Conservation (phyloP, 2,329 filamentous ascomycete species). For the Sclerotiophoma versabilis region DNA sequence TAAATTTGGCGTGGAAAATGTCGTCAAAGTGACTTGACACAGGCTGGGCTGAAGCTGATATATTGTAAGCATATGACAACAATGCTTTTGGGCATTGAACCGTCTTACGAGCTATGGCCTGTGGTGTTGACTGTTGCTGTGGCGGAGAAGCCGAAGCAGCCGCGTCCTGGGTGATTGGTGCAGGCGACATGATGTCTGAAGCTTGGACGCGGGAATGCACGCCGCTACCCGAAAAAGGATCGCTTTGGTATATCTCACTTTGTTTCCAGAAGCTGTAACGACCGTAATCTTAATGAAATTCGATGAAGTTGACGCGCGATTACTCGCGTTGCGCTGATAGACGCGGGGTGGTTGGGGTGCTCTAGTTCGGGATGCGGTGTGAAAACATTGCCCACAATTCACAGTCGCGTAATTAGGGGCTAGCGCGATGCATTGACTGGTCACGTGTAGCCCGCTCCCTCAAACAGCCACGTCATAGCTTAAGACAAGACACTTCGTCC, state of each 20-base stretch:
- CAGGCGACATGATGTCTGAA: constrained; percentile 44
- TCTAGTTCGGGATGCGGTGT: constrained; percentile 39
- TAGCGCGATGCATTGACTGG: constrained; percentile 15
- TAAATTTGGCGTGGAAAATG: constrained; percentile 45
- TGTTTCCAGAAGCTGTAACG: constrained; percentile 8
- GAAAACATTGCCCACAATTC: constrained; percentile 48
- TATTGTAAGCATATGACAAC: constrained; percentile 10
- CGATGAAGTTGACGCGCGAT: constrained; percentile 34
- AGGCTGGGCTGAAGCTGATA: constrained; percentile 23
- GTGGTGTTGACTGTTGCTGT: constrained; percentile 22
- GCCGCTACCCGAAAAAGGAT: constrained; percentile 31
- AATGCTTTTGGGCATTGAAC: not conserved
- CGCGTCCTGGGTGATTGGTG: constrained; percentile 33
- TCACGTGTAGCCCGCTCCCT: constrained; percentile 28
- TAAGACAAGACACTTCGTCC: not conserved
- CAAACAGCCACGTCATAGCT: constrained; percentile 32
- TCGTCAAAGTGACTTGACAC: constrained; percentile 42
- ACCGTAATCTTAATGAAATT: constrained; percentile 27
- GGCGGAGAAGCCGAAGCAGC: constrained; percentile 32
- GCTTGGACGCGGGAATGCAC: constrained; percentile 32
- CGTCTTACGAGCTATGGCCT: constrained; percentile 16
- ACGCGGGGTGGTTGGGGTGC: constrained; percentile 34
- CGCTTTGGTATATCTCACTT: constrained; percentile 12
- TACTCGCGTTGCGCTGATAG: constrained; percentile 20
- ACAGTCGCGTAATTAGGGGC: constrained; percentile 45